Conservation (phyloP, 2,329 filamentous ascomycete genomes). For the Plectosphaerella cucumerina region DNA sequence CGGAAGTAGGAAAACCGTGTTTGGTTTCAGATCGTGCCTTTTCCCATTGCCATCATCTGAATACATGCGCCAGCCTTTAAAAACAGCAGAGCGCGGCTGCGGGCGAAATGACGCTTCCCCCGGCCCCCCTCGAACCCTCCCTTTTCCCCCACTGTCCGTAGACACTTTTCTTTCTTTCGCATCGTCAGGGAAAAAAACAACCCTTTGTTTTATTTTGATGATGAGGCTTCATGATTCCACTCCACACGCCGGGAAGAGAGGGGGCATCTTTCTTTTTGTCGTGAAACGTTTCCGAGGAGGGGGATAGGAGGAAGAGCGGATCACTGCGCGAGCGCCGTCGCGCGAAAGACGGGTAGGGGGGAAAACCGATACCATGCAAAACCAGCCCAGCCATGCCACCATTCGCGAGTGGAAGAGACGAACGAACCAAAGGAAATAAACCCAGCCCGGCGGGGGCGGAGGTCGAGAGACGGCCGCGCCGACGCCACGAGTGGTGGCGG, state of each 20-base stretch:
- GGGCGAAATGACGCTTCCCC: background rate
- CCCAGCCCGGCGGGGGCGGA: too few species aligned
- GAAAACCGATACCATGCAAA: conserved; percentile 5
- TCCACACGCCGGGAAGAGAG: too few species aligned
- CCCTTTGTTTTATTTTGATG: too few species aligned
- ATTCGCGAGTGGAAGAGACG: background rate
- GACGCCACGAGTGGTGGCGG: too few species aligned
- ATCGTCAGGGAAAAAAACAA: too few species aligned
- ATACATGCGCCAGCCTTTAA: conserved; percentile 5
- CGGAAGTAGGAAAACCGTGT: too few species aligned
- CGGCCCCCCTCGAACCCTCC: background rate
- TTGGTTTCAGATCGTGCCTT: conserved; percentile 2
- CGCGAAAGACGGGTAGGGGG: background rate
- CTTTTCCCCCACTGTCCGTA: background rate
- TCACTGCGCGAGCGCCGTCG: background rate
- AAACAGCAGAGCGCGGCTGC: background rate
- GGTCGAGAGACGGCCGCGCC: too few species aligned
- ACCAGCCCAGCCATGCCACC: conserved; percentile 1
- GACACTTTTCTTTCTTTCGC: too few species aligned
- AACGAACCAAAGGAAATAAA: conserved; percentile 2
- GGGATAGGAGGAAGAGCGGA: too few species aligned
- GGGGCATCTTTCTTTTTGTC: too few species aligned
- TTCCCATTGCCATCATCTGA: conserved; percentile 6
- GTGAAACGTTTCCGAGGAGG: too few species aligned
- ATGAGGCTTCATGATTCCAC: too few species aligned